A percentile compares a stretch with the other conserved stretches of the same genome.
Evolutionary conservation across 495 filamentous ascomycete species (phyloP).

Genomic region (Hyaloscypha hepaticicola): DNA sequence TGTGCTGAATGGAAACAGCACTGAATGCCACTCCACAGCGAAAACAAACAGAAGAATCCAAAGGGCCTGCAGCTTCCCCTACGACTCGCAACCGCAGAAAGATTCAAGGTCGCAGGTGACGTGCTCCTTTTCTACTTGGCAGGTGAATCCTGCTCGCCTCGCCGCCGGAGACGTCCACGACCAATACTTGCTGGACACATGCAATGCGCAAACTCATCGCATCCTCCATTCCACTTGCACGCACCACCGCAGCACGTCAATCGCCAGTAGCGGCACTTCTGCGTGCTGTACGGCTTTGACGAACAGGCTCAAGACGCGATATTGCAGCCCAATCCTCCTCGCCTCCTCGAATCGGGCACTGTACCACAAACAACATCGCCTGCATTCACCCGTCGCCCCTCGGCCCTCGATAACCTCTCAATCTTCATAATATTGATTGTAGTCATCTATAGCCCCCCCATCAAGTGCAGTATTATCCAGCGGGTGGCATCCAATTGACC

Average conservation of each 20-base stretch:
- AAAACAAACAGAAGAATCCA: not conserved
- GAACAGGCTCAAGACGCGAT: not conserved
- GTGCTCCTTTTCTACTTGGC: conserved; percentile 27
- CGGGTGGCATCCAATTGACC: conserved; percentile 8
- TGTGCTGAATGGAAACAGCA: not conserved
- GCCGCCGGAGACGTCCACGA: not conserved
- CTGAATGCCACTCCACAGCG: not conserved
- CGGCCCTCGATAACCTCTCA: not conserved
- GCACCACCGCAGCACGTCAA: not conserved
- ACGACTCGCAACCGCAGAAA: not conserved
- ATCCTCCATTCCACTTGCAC: not conserved
- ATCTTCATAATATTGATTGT: conserved; percentile 10
- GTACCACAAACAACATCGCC: not conserved
- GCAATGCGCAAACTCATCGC: not conserved
- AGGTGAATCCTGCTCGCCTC: conserved; percentile 14
- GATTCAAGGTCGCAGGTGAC: conserved; percentile 9
- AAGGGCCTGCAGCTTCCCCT: not conserved
- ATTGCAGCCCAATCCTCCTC: not conserved
- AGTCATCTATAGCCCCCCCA: not conserved
- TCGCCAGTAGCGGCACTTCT: not conserved
- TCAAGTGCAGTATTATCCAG: not conserved
- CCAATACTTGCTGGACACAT: conserved; percentile 32
- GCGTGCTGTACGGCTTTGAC: not conserved
- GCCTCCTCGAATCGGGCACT: conserved; percentile 14
- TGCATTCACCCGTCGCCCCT: conserved; percentile 6